Evolutionary conservation across 2,329 filamentous ascomycete species (phyloP).

Genomic region (Phialophora expanda): DNA sequence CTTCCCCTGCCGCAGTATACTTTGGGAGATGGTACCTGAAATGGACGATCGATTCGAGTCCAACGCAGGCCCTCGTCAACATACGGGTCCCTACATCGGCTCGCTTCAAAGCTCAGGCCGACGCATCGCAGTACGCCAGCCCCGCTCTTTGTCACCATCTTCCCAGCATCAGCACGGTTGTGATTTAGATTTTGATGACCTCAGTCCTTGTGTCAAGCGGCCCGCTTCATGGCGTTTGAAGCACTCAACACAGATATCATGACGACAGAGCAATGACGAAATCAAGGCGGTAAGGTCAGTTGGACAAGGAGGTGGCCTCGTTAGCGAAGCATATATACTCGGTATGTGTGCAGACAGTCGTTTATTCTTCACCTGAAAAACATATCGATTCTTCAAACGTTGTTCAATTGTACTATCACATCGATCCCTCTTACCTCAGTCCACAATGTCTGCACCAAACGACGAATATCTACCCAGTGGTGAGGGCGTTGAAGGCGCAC

Average conservation of each 20-base stretch:
- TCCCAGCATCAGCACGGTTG: not conserved
- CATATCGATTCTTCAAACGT: not conserved
- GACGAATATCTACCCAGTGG: constrained; percentile 28
- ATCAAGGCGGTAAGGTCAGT: not conserved
- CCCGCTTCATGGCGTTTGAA: not conserved
- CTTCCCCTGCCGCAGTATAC: not conserved
- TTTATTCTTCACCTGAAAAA: not conserved
- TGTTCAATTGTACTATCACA: not conserved
- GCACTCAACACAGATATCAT: constrained; percentile 4
- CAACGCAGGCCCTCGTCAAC: not conserved
- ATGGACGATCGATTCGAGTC: not conserved
- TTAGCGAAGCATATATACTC: not conserved
- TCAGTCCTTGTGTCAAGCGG: constrained; percentile 5
- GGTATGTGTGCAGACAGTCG: not conserved
- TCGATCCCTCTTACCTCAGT: not conserved
- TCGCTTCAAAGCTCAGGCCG: not conserved
- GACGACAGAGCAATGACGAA: constrained; percentile 14
- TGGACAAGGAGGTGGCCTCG: not conserved
- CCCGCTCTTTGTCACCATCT: constrained; percentile 9
- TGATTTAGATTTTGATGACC: constrained; percentile 19
- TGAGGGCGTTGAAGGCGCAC: constrained; percentile 26
- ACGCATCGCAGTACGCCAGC: not conserved
- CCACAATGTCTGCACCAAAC: constrained; percentile 31
- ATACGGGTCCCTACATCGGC: not conserved
- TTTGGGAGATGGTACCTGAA: constrained; percentile 19